Evolutionary conservation across 2,329 filamentous ascomycete genomes (phyloP).

Genomic region (Fusarium fujikuroi): DNA sequence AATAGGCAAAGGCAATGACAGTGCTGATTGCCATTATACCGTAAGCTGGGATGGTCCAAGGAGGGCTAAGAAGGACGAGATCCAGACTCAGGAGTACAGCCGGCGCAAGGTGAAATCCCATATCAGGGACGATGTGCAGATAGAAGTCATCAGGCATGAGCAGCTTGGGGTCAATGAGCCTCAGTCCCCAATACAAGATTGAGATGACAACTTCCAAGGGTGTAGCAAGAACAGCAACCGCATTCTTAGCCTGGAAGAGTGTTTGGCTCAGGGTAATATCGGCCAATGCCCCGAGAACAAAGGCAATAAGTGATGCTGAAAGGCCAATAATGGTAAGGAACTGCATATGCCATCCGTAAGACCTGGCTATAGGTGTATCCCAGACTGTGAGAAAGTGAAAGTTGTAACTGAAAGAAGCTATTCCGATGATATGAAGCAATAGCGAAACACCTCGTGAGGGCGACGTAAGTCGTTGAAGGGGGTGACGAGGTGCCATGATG

Average conservation of each 20-base stretch:
- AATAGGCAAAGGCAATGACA: constrained; percentile 73
- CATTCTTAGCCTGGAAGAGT: constrained; percentile 76
- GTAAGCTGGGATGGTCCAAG: constrained; percentile 74
- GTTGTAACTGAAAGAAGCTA: constrained; percentile 63
- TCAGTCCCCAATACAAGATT: constrained; percentile 78
- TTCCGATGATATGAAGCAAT: constrained; percentile 66
- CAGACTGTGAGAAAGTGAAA: constrained; percentile 63
- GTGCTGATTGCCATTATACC: constrained; percentile 68
- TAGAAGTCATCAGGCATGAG: constrained; percentile 65
- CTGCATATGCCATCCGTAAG: constrained; percentile 76
- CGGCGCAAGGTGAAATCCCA: constrained; percentile 74
- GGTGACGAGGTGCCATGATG: constrained; percentile 61
- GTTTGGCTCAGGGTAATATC: constrained; percentile 68
- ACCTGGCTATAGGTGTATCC: constrained; percentile 63
- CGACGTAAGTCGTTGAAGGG: constrained; percentile 72
- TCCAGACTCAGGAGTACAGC: constrained; percentile 72
- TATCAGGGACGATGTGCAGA: constrained; percentile 66
- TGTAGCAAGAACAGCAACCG: constrained; percentile 70
- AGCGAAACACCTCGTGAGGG: constrained; percentile 73
- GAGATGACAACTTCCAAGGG: constrained; percentile 78
- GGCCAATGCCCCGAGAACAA: constrained; percentile 69
- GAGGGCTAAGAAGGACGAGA: constrained; percentile 75
- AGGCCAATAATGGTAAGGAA: constrained; percentile 81
- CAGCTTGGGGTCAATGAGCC: constrained; percentile 63
- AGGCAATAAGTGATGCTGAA: constrained; percentile 68